Evolutionary conservation across 176 grass and related monocot genomes (phyloP).

Genomic region (Aegilops speltoides): DNA sequence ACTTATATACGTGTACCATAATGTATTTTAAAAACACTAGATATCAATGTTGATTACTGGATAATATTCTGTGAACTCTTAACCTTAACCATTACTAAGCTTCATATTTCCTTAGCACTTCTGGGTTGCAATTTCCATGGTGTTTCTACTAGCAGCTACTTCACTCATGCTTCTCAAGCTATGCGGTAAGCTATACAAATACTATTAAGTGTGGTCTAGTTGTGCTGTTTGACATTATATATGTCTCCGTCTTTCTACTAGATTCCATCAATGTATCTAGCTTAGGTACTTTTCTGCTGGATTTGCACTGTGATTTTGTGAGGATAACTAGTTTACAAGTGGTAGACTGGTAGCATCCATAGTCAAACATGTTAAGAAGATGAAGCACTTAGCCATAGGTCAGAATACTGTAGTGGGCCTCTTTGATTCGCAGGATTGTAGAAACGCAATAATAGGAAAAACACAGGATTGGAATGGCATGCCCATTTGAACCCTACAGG

Average conservation of each 20-base stretch:
- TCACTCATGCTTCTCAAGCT: constrained; percentile 76
- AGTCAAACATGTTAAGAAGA: constrained; percentile 4
- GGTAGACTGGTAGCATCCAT: constrained; percentile 2
- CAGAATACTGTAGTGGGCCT: background rate
- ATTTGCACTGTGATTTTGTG: background rate
- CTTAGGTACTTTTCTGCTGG: background rate
- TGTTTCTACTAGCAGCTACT: constrained; percentile 73
- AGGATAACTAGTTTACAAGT: constrained; percentile 15
- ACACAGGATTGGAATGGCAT: too few relatives aligned
- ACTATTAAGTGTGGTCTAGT: background rate
- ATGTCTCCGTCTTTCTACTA: background rate
- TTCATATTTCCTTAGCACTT: constrained; percentile 61
- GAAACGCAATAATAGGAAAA: too few relatives aligned
- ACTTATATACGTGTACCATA: background rate
- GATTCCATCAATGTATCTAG: constrained; percentile 13
- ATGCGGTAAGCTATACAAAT: constrained; percentile 50
- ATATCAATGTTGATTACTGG: too few relatives aligned
- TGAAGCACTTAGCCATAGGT: background rate
- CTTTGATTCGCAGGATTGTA: too few relatives aligned
- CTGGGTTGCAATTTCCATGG: constrained; percentile 82
- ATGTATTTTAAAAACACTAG: background rate
- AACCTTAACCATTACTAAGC: constrained; percentile 22
- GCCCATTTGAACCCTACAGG: too few relatives aligned
- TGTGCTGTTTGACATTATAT: constrained; percentile 2
- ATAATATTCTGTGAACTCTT: background rate